Evolutionary conservation across 805 yeast genomes (phyloP).

Genomic region (Starmerella cellae): DNA sequence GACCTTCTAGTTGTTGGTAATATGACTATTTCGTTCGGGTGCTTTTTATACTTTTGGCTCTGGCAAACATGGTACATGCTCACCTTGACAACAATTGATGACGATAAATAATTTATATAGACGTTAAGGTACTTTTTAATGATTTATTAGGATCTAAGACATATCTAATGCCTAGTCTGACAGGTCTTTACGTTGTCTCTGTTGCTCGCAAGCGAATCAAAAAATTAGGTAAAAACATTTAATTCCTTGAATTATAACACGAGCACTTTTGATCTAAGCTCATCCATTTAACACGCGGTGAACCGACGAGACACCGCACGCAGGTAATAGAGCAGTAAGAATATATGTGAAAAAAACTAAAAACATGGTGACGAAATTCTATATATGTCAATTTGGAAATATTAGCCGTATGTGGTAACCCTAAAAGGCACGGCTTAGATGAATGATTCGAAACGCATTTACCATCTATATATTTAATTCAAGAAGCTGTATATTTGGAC

Average conservation of each 20-base stretch:
- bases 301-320: conserved; percentile 34
- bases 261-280: conserved; percentile 21
- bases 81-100: conserved; percentile 2
- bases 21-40: conserved; percentile 57
- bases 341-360: neutral
- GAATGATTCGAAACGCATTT: too few relatives aligned
- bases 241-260: conserved; percentile 19
- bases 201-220: conserved; percentile 27
- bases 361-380: too few relatives aligned
- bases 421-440: too few relatives aligned
- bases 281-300: conserved; percentile 30
- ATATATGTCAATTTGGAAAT: too few relatives aligned
- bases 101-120: neutral
- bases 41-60: conserved; percentile 64
- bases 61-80: conserved; percentile 39
- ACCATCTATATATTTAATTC: too few relatives aligned
- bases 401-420: too few relatives aligned
- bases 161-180: too few relatives aligned
- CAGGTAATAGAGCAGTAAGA: conserved; percentile 15
- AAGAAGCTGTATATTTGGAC: too few relatives aligned
- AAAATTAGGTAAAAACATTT: neutral
- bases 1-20: conserved; percentile 79
- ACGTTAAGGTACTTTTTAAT: neutral
- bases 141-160: too few relatives aligned
- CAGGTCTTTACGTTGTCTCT: too few relatives aligned